Conservation (phyloP, 495 filamentous ascomycete species). For the Annulohypoxylon moriforme region DNA sequence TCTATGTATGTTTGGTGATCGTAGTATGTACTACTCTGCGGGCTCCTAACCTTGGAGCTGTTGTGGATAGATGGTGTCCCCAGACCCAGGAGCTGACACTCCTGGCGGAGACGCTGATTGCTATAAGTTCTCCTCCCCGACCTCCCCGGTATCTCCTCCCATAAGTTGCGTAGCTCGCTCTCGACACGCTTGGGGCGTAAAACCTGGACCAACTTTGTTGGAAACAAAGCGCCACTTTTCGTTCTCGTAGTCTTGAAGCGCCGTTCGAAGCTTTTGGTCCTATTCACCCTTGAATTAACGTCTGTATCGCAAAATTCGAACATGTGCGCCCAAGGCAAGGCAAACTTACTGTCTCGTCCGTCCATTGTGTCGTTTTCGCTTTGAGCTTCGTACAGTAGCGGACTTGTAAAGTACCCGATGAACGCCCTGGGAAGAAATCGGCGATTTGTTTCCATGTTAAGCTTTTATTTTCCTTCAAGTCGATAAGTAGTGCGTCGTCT, state of each 20-base stretch:
- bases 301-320: conserved; percentile 9
- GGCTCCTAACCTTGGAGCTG: conserved; percentile 51
- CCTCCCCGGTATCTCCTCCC: conserved; percentile 48
- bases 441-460: conserved; percentile 97
- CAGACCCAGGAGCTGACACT: conserved; percentile 63
- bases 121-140: conserved; percentile 60
- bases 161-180: conserved; percentile 75
- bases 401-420: conserved; percentile 89
- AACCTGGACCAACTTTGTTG: conserved; percentile 85
- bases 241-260: conserved; percentile 87
- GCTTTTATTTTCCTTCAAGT: conserved; percentile 91
- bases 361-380: conserved; percentile 92
- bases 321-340: conserved; percentile 22
- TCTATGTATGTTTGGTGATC: conserved; percentile 17
- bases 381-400: conserved; percentile 94
- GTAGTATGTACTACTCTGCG: conserved; percentile 11
- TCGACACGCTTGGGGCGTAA: conserved; percentile 84
- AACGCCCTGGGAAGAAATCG: conserved; percentile 90
- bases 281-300: conserved; percentile 52
- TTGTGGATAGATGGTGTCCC: conserved; percentile 60
- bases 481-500: conserved; percentile 84
- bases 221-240: conserved; percentile 91
- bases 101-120: conserved; percentile 66
- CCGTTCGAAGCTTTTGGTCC: conserved; percentile 81
- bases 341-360: conserved; percentile 82